Base-by-base conservation (phyloP, 371 early-diverging fungal genomes). In the Mucor irregularis region DNA sequence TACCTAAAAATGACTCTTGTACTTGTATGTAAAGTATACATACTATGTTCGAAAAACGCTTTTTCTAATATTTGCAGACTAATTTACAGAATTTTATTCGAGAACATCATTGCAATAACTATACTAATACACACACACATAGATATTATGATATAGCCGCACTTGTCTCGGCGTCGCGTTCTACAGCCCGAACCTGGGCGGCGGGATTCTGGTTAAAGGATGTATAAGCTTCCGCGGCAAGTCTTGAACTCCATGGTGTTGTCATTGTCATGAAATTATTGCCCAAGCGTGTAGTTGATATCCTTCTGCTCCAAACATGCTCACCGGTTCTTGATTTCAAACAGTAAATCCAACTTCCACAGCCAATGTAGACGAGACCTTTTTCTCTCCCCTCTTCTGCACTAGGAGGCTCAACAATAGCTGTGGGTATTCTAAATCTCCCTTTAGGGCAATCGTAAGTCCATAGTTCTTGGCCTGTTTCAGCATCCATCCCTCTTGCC, bases 371-470 rank as follows among this genome's bases (percentile, higher is more conserved):
- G 2, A 68, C 34, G 1, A 61, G 31, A 29, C 58, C 54, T 19
- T 45, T 13, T 2, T 49, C 31, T 7, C 45, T 24, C 6, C 45
- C 49, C 3, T 37, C 28, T 30, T 49, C 53, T 19, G 28, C 26
- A 14, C 35, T 48, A 3, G 43, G 43, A 3, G 62, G 64, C 38
- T 68, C 68, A 0, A 64, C 45, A 25, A 71, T 30, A 1, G 53
- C 45, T 0, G 48, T 43, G 6, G 68, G 71, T 8, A 68, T 46
- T 17, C 58, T 68, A 42, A 35, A 65, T 0, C 66, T 53, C 4
- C 68, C 68, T 4, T 59, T 58, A 9, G 68, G 72, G 40, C 72
- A 71, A n/a, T 65, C 45, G 35, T 58, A 71, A 21, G 37, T 54
- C 68, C 68, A 71, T 3, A 62, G 22, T 1, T 48, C 45, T 22